These are phyloP conservation scores for Aspergillus hancockii DNA, from an alignment of 495 filamentous ascomycete species.

Conservation along the genomic window DNA sequence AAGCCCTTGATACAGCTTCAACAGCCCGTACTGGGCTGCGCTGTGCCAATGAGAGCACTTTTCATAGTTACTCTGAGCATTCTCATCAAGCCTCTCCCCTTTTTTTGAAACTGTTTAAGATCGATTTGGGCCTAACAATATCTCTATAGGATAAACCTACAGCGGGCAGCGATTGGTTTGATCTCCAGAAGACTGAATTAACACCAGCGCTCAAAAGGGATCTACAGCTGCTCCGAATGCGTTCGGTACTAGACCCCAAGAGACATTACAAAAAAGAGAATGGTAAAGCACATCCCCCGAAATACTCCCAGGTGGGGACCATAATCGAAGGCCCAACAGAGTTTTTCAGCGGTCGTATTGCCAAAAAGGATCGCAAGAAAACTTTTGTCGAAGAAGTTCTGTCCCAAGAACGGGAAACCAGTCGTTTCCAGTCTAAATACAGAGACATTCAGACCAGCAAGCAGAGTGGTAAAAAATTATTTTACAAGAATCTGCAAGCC, in stretches of 20 bases:
- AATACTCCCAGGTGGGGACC: slow-evolving; percentile 86
- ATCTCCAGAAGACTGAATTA: slow-evolving; percentile 78
- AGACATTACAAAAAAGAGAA: slow-evolving; percentile 88
- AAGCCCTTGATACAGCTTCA: slow-evolving; percentile 63
- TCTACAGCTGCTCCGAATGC: slow-evolving; percentile 83
- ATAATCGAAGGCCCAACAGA: slow-evolving; percentile 89
- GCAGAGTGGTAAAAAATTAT: slow-evolving; percentile 69
- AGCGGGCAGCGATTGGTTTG: slow-evolving; percentile 73
- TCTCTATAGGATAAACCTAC: slow-evolving; percentile 54
- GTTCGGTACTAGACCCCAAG: slow-evolving; percentile 84
- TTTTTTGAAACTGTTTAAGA: slow-evolving; percentile 11
- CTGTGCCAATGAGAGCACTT: slow-evolving; percentile 72
- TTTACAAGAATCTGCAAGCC: slow-evolving; percentile 66
- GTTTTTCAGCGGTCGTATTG: slow-evolving; percentile 73
- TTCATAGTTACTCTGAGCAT: slow-evolving; percentile 99
- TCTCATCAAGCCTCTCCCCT: slow-evolving; percentile 7
- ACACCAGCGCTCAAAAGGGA: slow-evolving; percentile 86
- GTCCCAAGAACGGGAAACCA: slow-evolving; percentile 57
- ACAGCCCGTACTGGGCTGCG: slow-evolving; percentile 74
- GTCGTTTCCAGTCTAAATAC: slow-evolving; percentile 71
- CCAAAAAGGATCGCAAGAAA: slow-evolving; percentile 83
- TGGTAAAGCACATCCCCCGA: slow-evolving; percentile 63
- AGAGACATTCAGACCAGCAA: slow-evolving; percentile 66
- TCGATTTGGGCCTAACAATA: slow-evolving; percentile 28
- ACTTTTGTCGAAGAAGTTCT: slow-evolving; percentile 91